Conservation (phyloP, 768 basidiomycete genomes). For the Psilocybe tampanensis region DNA sequence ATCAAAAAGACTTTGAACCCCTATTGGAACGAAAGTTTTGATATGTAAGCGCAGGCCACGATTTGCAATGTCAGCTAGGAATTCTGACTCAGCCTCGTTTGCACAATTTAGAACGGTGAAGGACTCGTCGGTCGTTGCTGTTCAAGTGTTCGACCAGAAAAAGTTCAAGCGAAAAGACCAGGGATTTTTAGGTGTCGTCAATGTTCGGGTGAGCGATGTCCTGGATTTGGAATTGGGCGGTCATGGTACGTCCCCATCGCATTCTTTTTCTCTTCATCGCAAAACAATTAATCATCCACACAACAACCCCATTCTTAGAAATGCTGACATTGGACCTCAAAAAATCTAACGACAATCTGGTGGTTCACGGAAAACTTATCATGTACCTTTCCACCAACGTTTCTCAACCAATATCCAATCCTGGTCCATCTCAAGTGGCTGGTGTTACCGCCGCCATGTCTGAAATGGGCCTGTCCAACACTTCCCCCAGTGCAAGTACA, state of each 20-base stretch:
- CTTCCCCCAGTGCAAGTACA: conserved; percentile 62
- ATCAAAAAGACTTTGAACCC: conserved; percentile 96
- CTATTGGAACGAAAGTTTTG: conserved; percentile 98
- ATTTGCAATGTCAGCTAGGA: conserved; percentile 1
- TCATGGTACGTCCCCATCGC: conserved; percentile 68
- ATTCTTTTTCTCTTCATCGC: too few species aligned
- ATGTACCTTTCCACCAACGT: conserved; percentile 95
- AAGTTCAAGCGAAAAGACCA: conserved; percentile 99
- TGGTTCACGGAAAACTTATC: conserved; percentile 97
- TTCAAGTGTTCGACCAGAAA: conserved; percentile 98
- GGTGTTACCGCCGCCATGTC: conserved; percentile 61
- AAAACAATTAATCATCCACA: conserved; percentile 11
- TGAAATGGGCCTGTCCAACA: conserved; percentile 57
- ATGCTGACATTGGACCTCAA: conserved; percentile 97
- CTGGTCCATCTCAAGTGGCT: conserved; percentile 73
- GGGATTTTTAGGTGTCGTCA: conserved; percentile 97
- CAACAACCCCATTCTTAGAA: conserved; percentile 49
- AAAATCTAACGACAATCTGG: conserved; percentile 98
- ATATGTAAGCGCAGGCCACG: conserved; percentile 65
- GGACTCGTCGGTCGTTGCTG: conserved; percentile 96
- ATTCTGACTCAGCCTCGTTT: conserved; percentile 8
- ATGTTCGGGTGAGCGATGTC: conserved; percentile 87
- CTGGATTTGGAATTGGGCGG: conserved; percentile 91
- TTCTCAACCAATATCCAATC: conserved; percentile 80
- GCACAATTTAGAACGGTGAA: conserved; percentile 73